Evolutionary conservation across 768 basidiomycete species (phyloP).

Genomic region (Leccinum pellstonianum): DNA sequence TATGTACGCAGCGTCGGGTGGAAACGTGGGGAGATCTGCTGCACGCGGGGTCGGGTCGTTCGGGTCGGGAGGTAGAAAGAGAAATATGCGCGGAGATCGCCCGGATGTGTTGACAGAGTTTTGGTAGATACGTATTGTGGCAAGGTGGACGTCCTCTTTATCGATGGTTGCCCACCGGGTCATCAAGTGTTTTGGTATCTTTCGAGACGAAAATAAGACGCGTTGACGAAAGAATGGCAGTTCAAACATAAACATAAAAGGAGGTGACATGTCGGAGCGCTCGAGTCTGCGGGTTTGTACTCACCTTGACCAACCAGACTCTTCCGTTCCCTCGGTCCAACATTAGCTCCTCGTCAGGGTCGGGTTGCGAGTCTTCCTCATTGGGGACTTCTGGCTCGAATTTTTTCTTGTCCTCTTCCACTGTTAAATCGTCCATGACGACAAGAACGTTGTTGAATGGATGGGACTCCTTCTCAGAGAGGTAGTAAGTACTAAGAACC

Average conservation of each 20-base stretch:
- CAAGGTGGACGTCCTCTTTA: neutral
- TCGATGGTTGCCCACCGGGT: neutral
- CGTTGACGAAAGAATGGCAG: no score
- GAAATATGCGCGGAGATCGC: neutral
- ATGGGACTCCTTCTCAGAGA: no score
- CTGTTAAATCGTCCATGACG: neutral
- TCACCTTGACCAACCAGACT: neutral
- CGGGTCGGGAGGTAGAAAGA: neutral
- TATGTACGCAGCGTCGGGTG: neutral
- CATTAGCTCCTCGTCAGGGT: neutral
- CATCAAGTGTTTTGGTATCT: neutral
- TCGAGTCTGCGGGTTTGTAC: neutral
- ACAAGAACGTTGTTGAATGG: no score
- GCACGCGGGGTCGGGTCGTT: neutral
- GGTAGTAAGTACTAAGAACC: no score
- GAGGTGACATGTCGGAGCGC: neutral
- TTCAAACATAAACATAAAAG: no score
- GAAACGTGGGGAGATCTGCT: neutral
- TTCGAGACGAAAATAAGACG: neutral
- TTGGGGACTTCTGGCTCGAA: neutral
- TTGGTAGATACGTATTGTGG: neutral
- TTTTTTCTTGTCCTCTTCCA: neutral
- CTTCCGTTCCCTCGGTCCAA: neutral
- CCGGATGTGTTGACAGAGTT: neutral
- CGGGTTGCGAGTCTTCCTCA: neutral